Conservation (phyloP, 2,329 filamentous ascomycete species). For the Sphaerulina populicola region DNA sequence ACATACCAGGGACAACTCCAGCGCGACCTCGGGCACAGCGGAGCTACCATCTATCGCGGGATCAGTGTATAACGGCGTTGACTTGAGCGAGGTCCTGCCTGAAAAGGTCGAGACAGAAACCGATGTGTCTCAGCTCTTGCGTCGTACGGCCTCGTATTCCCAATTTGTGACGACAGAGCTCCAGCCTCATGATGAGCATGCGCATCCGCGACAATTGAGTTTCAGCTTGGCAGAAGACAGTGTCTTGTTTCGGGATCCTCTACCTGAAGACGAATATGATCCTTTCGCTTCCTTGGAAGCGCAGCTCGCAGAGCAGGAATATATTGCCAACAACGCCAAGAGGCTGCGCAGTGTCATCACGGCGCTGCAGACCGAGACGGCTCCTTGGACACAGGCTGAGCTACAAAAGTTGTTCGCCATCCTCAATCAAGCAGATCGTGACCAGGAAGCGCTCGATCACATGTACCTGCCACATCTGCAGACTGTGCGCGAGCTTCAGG, state of each 20-base stretch:
- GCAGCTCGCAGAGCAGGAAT: conserved; percentile 22
- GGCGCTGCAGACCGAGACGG: conserved; percentile 28
- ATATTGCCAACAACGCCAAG: conserved; percentile 48
- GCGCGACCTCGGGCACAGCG: conserved; percentile 6
- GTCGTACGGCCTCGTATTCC: conserved; percentile 50
- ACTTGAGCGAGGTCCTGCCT: conserved; percentile 49
- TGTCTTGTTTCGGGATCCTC: conserved; percentile 53
- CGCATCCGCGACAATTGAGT: conserved; percentile 64
- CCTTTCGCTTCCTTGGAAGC: conserved; percentile 19
- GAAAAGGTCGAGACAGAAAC: conserved; percentile 43
- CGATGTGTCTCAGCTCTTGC: conserved; percentile 45
- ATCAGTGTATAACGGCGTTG: conserved; percentile 52
- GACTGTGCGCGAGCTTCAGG: conserved; percentile 58
- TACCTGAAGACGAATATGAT: conserved; percentile 32
- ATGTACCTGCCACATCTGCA: conserved; percentile 65
- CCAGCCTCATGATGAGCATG: conserved; percentile 40
- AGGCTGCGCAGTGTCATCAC: conserved; percentile 49
- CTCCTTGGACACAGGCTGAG: conserved; percentile 54
- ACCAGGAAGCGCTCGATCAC: conserved; percentile 57
- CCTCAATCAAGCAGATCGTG: conserved; percentile 53
- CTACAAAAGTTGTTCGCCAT: conserved; percentile 46
- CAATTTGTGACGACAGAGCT: conserved; percentile 19
- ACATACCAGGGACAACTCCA: conserved; percentile 2
- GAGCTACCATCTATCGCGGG: conserved; percentile 47
- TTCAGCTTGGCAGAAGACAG: conserved; percentile 69